Evolutionary conservation across 1,139 yeast species (phyloP).

Genomic region (Trichomonascaceae sp.): DNA sequence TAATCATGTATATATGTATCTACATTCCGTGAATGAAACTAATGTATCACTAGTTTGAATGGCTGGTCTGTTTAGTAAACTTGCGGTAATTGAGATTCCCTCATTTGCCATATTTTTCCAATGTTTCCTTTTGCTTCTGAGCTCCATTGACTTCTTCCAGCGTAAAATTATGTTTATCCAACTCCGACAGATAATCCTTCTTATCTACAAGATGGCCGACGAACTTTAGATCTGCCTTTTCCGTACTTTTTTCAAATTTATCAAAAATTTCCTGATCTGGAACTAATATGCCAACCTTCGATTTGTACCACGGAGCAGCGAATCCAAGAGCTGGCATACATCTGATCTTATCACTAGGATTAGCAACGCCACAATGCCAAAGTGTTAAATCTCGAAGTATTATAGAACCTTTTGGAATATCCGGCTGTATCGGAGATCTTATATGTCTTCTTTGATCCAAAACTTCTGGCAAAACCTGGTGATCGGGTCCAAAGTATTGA

Average conservation of each 20-base stretch:
- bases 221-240: conserved; percentile 11
- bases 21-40: too few relatives aligned
- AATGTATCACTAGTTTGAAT: too few relatives aligned
- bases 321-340: conserved; percentile 15
- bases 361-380: conserved; percentile 18
- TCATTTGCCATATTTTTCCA: too few relatives aligned
- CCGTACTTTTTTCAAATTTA: conserved; percentile 8
- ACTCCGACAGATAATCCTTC: conserved; percentile 4
- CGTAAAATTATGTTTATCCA: conserved; percentile 16
- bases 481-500: neutral
- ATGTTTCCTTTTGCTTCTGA: neutral
- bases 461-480: conserved; percentile 9
- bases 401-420: conserved; percentile 14
- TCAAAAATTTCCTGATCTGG: conserved; percentile 12
- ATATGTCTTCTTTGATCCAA: conserved; percentile 8
- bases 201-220: conserved; percentile 10
- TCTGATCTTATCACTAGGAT: conserved; percentile 12
- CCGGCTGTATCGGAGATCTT: conserved; percentile 14
- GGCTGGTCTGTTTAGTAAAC: too few relatives aligned
- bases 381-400: conserved; percentile 15
- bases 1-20: conserved; percentile 1
- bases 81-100: too few relatives aligned
- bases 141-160: conserved; percentile 6
- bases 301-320: conserved; percentile 12
- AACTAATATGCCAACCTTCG: conserved; percentile 14